Conservation (phyloP, 139 green algal species). For the Haematococcus lacustris region DNA sequence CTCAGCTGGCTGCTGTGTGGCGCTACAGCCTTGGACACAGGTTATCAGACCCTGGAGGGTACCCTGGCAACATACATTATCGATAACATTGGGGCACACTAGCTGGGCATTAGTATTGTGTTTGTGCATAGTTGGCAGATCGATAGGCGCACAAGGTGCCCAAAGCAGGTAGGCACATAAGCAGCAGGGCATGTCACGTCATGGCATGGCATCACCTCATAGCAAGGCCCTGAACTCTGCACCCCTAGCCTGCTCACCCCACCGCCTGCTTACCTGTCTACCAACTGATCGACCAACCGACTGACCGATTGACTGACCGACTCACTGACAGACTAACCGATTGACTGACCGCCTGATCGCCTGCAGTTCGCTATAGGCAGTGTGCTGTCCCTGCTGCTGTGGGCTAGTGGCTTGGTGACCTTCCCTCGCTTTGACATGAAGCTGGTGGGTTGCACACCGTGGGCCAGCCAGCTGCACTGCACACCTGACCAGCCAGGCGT, state of each 20-base stretch:
- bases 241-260: no score
- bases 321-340: neutral
- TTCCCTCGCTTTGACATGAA: conserved; percentile 40
- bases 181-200: neutral
- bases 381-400: conserved; percentile 56
- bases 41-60: no score
- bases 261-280: no score
- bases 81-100: no score
- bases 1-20: no score
- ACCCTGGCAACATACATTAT: no score
- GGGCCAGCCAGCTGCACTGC: neutral
- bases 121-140: no score
- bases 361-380: conserved; percentile 73
- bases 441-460: conserved; percentile 22
- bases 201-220: neutral
- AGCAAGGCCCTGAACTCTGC: neutral
- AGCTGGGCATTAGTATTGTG: no score
- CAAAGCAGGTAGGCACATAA: neutral
- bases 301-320: neutral
- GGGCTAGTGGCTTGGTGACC: conserved; percentile 59
- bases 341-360: neutral
- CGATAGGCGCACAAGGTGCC: neutral
- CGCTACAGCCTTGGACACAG: no score
- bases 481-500: neutral
- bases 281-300: neutral